A percentile compares a stretch with the other conserved stretches of the same genome.
Conservation (phyloP, 306 rosid species). For the Malus orientalis region DNA sequence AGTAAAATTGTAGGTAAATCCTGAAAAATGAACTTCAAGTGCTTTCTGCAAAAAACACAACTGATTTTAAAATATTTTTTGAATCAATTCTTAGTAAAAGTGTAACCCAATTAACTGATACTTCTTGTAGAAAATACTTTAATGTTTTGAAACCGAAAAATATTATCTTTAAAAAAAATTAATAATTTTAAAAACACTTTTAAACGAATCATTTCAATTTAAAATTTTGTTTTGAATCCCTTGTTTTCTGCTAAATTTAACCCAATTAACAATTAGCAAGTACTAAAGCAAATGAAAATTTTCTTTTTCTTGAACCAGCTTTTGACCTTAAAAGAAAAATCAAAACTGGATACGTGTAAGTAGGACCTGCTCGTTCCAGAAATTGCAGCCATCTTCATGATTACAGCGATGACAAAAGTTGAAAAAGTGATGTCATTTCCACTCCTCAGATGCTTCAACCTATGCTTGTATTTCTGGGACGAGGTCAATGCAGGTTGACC, state of each 20-base stretch:
- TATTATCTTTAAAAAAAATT: no score
- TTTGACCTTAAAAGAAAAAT: not conserved
- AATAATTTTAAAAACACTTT: no score
- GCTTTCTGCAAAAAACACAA: no score
- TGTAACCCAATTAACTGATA: no score
- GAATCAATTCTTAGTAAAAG: no score
- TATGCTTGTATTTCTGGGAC: not conserved
- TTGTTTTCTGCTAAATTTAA: no score
- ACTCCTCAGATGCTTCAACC: not conserved
- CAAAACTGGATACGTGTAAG: not conserved
- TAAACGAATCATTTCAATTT: no score
- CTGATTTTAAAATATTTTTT: no score
- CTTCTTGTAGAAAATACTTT: accelerated
- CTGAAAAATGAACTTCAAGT: no score
- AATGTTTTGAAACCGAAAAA: no score
- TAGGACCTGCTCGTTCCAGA: not conserved
- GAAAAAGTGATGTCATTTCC: not conserved
- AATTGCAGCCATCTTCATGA: not conserved
- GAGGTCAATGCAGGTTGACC: not conserved
- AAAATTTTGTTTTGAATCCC: no score
- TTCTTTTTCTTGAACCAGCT: not conserved
- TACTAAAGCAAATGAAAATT: not conserved
- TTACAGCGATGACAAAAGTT: not conserved
- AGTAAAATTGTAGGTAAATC: no score
- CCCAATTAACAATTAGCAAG: not conserved